Evolutionary conservation across 208 protist genomes (phyloP), one percentile per base, ranked within the genome.

Genomic region (Novymonas esmeraldas): DNA sequence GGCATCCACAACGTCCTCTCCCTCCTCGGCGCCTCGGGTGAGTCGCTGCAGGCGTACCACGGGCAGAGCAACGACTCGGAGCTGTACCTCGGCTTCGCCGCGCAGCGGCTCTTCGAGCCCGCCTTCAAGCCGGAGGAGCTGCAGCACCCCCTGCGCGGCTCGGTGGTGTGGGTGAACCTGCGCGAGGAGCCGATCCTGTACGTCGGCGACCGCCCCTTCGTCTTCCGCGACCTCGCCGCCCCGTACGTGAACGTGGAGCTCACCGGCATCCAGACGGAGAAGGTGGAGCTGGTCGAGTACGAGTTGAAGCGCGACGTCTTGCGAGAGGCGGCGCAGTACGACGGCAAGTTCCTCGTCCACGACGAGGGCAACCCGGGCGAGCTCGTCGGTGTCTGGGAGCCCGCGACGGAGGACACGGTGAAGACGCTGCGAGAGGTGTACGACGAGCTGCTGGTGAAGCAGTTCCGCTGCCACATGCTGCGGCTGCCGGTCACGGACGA

Each of bases 221-320:
- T 95, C 41, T 91, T 95, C 41, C 85, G 90, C 38, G 86, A 95
- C 58, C 66, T 95, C 6, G 85, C 82, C n/a, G 72, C 81, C 14
- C 90, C 90, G 38, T 95, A 95, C 77, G 90, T 95, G 36, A 95
- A 95, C 64, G 90, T 95, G 28, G 90, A 94, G 84, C 76, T 95
- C 11, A 94, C 87, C 20, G 90, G 90, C 54, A 95, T 95, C 59
- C 76, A 90, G 29, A 90, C 90, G 14, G 56, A 87, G 31, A 93
- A 95, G 74, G 85, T 94, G 22, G 90, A 95, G 67, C 74, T 81
- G 28, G 85, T 95, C 18, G 87, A 95, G 76, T 71, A 62, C 39
- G 76, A 91, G 60, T 66, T 95, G 44, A 83, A 78, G 65, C 56
- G 56, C 2, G 90, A 95, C 66, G 82, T 95, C 31, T 82, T 95